Percentiles rank a stretch among this genome's conserved stretches.
These are phyloP conservation scores for Abrus precatorius DNA, from an alignment of 306 rosid genomes.

Conservation along the genomic window DNA sequence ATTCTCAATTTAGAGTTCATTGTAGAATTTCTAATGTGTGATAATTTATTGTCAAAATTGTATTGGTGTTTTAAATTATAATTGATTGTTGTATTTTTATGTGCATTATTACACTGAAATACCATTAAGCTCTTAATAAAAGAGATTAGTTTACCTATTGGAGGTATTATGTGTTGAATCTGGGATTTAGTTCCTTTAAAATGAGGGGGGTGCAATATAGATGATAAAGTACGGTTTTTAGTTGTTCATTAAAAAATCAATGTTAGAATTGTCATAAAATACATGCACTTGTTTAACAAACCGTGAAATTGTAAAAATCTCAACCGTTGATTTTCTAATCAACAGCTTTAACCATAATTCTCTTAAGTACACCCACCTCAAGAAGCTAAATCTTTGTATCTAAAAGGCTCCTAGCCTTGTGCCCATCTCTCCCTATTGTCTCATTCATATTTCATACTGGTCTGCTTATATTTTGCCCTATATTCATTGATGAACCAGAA, in stretches of 20 bases:
- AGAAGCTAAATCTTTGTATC: background rate
- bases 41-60: conserved; percentile 12
- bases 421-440: conserved; percentile 12
- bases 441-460: background rate
- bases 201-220: background rate
- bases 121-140: background rate
- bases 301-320: background rate
- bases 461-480: conserved; percentile 29
- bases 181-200: conserved; percentile 14
- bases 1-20: conserved; percentile 17
- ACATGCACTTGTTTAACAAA: no score
- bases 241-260: background rate
- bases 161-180: conserved; percentile 17
- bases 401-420: background rate
- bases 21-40: conserved; percentile 17
- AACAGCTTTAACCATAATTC: background rate
- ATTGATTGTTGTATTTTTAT: background rate
- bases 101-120: background rate
- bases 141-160: background rate
- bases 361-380: background rate
- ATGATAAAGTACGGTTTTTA: background rate
- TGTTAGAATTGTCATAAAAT: background rate
- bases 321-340: background rate
- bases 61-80: background rate
- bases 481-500: conserved; percentile 42